Base-by-base conservation (phyloP, 2,329 filamentous ascomycete species). In the Parasarocladium wereldwijsianum region DNA sequence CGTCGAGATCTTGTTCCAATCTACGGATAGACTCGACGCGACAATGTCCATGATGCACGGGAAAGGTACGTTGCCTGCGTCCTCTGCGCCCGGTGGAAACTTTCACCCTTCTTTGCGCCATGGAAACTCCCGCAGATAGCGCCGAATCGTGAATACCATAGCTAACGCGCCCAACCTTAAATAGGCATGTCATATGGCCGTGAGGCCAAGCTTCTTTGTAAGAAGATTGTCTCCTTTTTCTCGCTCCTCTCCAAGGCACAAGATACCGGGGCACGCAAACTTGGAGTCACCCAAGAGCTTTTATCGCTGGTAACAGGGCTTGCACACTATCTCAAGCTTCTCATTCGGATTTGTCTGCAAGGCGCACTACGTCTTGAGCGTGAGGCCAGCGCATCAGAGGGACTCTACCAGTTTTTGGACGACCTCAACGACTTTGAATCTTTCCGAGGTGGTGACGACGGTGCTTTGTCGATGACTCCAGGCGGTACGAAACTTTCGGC, bases 161-260 rank as follows among this genome's bases (percentile, higher is more conserved):
- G 24, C 31, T 27, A 17, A 23, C 24, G 15, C 18, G 19, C 16
- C 24, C 33, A 29, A 34, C 23, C 12, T 12, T 8, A 24, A 6
- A 23, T 49, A 81, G 85, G 81, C 38, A 66, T 98, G 36, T 83
- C 85, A 8, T 98, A 96, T 49, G 80, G 81, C 12, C 76, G 90
- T 44, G 90, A 98, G 59, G 82, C 90, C n/a, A 98, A 98, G 55
- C 66, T 98, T 29, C 70, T 98, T n/a, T 98, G 90, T 64, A 98
- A 98, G 57, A 98, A 98, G 55, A 93, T 98, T 32, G 90, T 98
- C 5, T 83, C 87, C 16, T 98, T 98, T 62, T 98, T 98, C 52
- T 85, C 85, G 9, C 62, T 98, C 12, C 65, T 98, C 7, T 93
- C 87, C 5, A 93, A 93, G 52, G 90, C 86, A 2, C 87, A 96